Evolutionary conservation across 2,329 filamentous ascomycete species (phyloP).

Genomic region (Blastomyces emzantsi): DNA sequence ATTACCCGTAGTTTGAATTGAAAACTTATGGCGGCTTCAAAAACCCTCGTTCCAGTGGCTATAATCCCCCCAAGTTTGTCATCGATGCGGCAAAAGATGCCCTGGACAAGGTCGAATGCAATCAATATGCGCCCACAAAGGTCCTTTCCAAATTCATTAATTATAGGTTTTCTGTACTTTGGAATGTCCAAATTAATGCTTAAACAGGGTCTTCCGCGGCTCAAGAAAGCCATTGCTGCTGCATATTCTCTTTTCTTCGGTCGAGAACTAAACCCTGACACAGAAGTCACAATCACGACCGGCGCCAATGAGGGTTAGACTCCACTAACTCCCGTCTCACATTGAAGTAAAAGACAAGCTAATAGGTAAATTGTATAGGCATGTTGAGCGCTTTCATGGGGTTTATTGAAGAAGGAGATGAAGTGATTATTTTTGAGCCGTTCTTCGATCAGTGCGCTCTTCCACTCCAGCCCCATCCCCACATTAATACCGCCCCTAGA

Average conservation of each 20-base stretch:
- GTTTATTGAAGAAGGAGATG: constrained; percentile 87
- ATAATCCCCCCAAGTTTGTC: constrained; percentile 88
- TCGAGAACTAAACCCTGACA: constrained; percentile 71
- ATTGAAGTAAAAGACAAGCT: background rate
- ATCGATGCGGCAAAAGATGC: constrained; percentile 84
- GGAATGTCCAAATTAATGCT: background rate
- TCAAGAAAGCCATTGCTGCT: constrained; percentile 87
- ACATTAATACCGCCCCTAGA: background rate
- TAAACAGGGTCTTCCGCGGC: constrained; percentile 63
- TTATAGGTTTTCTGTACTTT: background rate
- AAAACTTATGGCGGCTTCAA: background rate
- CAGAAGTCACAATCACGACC: constrained; percentile 89
- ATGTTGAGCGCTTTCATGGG: constrained; percentile 98
- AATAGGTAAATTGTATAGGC: constrained; percentile 35
- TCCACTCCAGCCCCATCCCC: constrained; percentile 34
- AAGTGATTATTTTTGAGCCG: constrained; percentile 96
- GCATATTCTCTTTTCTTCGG: constrained; percentile 89
- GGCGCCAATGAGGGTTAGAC: constrained; percentile 41
- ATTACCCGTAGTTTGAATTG: constrained; percentile 4
- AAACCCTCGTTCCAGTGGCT: constrained; percentile 46
- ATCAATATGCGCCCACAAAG: constrained; percentile 96
- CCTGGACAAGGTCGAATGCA: constrained; percentile 86
- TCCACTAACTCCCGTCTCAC: background rate
- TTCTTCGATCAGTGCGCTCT: constrained; percentile 85
- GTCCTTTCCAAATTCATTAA: constrained; percentile 27